A percentile compares a stretch with the other conserved stretches of the same genome.
Evolutionary conservation across 2,329 filamentous ascomycete species (phyloP).

Genomic region (Mariannaea elegans): DNA sequence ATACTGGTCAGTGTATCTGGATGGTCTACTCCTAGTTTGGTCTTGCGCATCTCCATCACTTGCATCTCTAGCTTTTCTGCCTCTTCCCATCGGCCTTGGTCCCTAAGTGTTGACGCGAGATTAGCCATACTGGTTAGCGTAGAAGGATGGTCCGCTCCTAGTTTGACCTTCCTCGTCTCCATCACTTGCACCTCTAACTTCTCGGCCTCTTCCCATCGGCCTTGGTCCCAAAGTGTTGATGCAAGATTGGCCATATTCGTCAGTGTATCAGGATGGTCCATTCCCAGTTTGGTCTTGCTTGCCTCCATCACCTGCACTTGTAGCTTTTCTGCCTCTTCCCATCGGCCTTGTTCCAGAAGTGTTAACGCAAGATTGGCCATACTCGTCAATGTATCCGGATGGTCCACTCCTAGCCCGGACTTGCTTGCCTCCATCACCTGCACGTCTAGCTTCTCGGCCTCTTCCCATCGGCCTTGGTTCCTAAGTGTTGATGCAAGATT

Average conservation of each 20-base stretch:
- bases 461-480: background rate
- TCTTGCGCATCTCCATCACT: background rate
- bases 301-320: background rate
- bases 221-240: background rate
- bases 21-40: background rate
- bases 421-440: background rate
- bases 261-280: background rate
- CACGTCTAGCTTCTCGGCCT: background rate
- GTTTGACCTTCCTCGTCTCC: background rate
- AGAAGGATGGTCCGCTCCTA: background rate
- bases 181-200: background rate
- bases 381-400: background rate
- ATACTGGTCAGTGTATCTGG: background rate
- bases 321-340: background rate
- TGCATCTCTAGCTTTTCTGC: background rate
- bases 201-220: background rate
- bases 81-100: background rate
- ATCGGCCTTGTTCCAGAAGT: background rate
- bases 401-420: background rate
- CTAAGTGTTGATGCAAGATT: background rate
- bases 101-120: background rate
- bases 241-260: background rate
- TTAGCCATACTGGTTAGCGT: background rate
- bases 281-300: background rate
- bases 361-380: background rate